Base-by-base conservation (phyloP, 441 rosid species). In the Eugenia klotzschiana region DNA sequence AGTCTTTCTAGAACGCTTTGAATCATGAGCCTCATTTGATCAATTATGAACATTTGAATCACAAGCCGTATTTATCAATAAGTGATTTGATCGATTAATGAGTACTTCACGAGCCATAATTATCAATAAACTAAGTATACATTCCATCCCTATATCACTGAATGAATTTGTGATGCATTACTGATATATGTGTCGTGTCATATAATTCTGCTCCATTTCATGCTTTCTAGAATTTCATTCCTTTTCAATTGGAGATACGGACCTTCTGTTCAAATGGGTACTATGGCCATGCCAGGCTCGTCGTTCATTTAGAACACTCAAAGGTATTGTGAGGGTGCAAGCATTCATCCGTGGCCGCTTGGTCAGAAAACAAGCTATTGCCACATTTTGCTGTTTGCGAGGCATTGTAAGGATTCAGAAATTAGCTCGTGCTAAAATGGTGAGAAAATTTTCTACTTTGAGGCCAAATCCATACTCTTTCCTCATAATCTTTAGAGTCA, bases 321-420 rank as follows among this genome's bases (percentile, higher is more conserved):
- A 92, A 89, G 90, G 93, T 82, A 85, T 91, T 58, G 85, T 87
- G 81, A 91, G 86, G 89, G 77, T 93, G 83, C 96, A 93, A 87
- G 94, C 95, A 80, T 84, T 91, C 72, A 87, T 92, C 81, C 94
- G 95, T 82, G 95, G 96, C 60, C 93, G 87, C 87, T 87, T 93
- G 83, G 93, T 92, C 57, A 90, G 95, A 89, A 91, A 91, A 85
- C 94, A 93, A 91, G 96, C 95, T 56, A 88, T 91, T 89, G 92
- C 95, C 74, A 93, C 96, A n/a, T 89, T 92, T 82, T 86, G 73
- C 2, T 91, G 94, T 87, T 83, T 92, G 52, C 89, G 88, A 90
- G 91, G 91, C 43, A 87, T 91, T 85, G 90, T 93, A 51, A 92
- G 88, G 87, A 80, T 93, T 58, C 96, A 93, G 84, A 90, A 92